Conservation (phyloP, 2,329 filamentous ascomycete genomes). For the Fusarium bactridioides region DNA sequence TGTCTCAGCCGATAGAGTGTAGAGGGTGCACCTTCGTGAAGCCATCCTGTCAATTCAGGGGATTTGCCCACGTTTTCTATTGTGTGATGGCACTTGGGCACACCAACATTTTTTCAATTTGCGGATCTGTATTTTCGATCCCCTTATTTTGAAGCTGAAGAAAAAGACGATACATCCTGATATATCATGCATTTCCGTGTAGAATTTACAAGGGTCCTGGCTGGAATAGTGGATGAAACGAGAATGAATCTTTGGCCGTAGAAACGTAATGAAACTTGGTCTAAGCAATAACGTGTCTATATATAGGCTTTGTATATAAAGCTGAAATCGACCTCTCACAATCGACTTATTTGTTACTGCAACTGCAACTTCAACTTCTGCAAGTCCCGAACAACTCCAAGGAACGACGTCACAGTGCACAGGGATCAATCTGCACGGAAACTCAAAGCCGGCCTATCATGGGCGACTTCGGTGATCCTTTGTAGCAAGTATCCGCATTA, state of each 20-base stretch:
- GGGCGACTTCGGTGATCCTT: slow-evolving; percentile 8
- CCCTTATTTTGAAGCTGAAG: not conserved
- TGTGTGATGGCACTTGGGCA: slow-evolving; percentile 16
- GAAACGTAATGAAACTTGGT: not conserved
- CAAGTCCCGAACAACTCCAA: slow-evolving; percentile 6
- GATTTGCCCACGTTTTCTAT: slow-evolving; percentile 34
- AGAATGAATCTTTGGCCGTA: slow-evolving; percentile 3
- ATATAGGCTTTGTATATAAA: not conserved
- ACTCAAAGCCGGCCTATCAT: slow-evolving; percentile 27
- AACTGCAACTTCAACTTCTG: not conserved
- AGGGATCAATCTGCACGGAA: slow-evolving; percentile 17
- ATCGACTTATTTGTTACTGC: not conserved
- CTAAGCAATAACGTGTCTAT: not conserved
- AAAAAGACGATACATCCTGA: slow-evolving; percentile 13
- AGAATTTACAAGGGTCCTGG: not conserved
- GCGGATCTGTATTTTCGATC: not conserved
- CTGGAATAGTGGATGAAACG: slow-evolving; percentile 3
- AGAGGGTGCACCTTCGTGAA: slow-evolving; percentile 20
- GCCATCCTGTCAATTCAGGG: slow-evolving; percentile 33
- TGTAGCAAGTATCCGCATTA: slow-evolving; percentile 17
- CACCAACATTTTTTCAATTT: not conserved
- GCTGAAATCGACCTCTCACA: slow-evolving; percentile 6
- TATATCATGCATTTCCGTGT: slow-evolving; percentile 31
- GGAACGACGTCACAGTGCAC: slow-evolving; percentile 30
- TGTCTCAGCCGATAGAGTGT: slow-evolving; percentile 24